Percentiles rank a stretch among this genome's conserved stretches.
phyloP scores from a whole-genome alignment of 352 stramenopile genomes.

The Globisporangium spinosum region DNA sequence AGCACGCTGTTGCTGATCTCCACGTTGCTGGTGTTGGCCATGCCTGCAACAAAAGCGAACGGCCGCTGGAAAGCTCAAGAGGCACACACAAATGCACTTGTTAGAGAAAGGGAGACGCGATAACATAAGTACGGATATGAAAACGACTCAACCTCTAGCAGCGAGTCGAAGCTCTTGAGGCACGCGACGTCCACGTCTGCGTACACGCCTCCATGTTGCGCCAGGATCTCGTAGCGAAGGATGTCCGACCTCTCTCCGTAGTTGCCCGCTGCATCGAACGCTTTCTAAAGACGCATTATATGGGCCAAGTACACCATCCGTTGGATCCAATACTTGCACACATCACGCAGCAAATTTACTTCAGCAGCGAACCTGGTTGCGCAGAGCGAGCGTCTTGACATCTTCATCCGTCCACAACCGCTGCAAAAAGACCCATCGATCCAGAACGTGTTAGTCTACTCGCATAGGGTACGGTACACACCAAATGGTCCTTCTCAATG shows the following conservation, averaged over 20 bases:
- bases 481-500: not conserved
- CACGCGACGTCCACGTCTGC: slow-evolving; percentile 72
- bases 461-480: not conserved
- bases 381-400: slow-evolving; percentile 20
- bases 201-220: slow-evolving; percentile 52
- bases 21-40: slow-evolving; percentile 64
- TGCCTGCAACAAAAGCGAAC: slow-evolving; percentile 49
- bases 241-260: slow-evolving; percentile 76
- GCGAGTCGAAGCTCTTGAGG: slow-evolving; percentile 37
- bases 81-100: not conserved
- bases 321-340: not conserved
- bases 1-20: slow-evolving; percentile 80
- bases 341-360: not conserved
- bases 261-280: slow-evolving; percentile 49
- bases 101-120: not conserved
- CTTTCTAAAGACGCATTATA: slow-evolving; percentile 20
- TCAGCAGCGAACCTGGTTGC: slow-evolving; percentile 28
- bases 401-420: slow-evolving; percentile 53
- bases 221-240: slow-evolving; percentile 67
- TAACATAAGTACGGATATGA: not conserved
- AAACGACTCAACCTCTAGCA: slow-evolving; percentile 26
- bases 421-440: slow-evolving; percentile 12
- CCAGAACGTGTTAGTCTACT: not conserved
- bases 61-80: slow-evolving; percentile 6
- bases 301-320: not conserved